Base-by-base conservation (phyloP, 176 grass and related monocot species). In the Typha latifolia region DNA sequence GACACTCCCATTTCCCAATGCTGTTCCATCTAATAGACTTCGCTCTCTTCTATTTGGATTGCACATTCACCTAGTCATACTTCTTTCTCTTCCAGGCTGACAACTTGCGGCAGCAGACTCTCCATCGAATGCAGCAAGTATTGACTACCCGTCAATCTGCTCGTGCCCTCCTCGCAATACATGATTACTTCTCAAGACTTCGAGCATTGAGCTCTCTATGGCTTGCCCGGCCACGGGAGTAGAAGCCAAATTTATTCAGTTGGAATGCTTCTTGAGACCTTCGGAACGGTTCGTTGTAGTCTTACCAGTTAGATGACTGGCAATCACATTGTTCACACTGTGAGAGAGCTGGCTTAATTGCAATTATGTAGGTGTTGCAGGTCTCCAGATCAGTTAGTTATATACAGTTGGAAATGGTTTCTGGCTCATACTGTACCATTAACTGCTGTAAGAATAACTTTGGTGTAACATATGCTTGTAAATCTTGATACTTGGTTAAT, bases 151-250 rank as follows among this genome's bases (percentile, higher is more conserved):
- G 86, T 4, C 90, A 95, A 47, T 87, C 86, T n/a, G 90, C 90
- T 66, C 80, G 86, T 65, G 90, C 90, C 49, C 78, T 95, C 32
- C 90, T 95, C 84, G 86, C 90, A 56, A 90, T 95, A 74, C 85
- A 82, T 9, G 90, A 95, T 47, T 95, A 90, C 82, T 87, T 90
- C 68, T 90, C 86, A 1, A 66, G 86, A 22, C 78, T 95, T 50
- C 90, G 86, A 48, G 90, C 86, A 47, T 63, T 95, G 68, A 95
- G 90, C 62, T 95, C 90, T 70, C 90, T 95, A 66, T 95, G 90
- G 90, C 81, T 84, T 62, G 90, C 90, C 32, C 86, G 86, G 20
- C 90, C 90, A 59, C 74, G 76, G 12, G 90, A 90, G 82, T 95
- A 84, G 53, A 59, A 34, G 7, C 27, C 62, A 65, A n/a, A 47